Percentiles rank a stretch among this genome's conserved stretches.
phyloP scores from a whole-genome alignment of 192 early-diverging fungal species.

The Cetraspora pellucida region DNA sequence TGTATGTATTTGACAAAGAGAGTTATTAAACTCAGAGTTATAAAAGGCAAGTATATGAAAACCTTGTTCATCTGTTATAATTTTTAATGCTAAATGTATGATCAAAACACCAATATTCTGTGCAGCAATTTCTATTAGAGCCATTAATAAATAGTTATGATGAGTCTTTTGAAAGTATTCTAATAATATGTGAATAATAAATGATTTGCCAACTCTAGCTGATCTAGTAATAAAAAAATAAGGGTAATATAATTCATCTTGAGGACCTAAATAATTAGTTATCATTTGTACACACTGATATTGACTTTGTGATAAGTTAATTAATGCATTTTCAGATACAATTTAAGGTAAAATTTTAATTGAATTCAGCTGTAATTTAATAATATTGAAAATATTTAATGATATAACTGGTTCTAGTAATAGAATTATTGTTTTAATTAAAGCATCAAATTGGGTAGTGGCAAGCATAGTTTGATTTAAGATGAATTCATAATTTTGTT shows the following conservation, averaged over 20 bases:
- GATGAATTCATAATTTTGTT: neutral
- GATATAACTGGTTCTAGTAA: neutral
- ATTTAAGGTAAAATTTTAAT: neutral
- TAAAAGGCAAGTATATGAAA: neutral
- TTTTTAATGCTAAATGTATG: constrained; percentile 8
- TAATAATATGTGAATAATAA: neutral
- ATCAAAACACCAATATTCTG: constrained; percentile 23
- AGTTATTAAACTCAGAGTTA: neutral
- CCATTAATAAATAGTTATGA: neutral
- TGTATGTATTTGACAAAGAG: neutral
- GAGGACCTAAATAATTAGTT: neutral
- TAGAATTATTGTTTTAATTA: neutral
- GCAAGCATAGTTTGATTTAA: neutral
- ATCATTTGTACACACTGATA: neutral
- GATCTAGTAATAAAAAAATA: constrained; percentile 17
- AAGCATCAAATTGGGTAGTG: neutral
- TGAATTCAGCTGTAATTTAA: constrained; percentile 10
- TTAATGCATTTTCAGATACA: neutral
- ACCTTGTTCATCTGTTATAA: neutral
- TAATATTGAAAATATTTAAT: neutral
- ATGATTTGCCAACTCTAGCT: constrained; percentile 11
- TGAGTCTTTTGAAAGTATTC: neutral
- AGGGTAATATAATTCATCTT: neutral
- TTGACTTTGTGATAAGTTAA: neutral
- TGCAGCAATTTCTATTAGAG: constrained; percentile 28